Evolutionary conservation across 202 grass and related monocot species (phyloP).

Genomic region (Zizania palustris): DNA sequence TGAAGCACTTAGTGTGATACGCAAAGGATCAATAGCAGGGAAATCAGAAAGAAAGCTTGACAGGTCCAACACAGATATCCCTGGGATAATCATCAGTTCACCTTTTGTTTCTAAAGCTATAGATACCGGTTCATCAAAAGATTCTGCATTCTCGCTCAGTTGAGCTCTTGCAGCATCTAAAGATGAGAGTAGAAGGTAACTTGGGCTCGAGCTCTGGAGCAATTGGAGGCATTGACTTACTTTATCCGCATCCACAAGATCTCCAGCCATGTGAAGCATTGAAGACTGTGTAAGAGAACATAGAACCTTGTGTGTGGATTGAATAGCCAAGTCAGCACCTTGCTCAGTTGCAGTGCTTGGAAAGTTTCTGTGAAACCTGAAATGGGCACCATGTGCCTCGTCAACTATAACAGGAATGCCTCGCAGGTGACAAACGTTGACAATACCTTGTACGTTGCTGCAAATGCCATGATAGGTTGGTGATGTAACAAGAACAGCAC

Average conservation of each 20-base stretch:
- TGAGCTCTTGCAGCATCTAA: slow-evolving; percentile 87
- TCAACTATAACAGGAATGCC: slow-evolving; percentile 81
- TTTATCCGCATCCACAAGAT: slow-evolving; percentile 55
- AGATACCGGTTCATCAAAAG: slow-evolving; percentile 55
- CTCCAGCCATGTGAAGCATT: slow-evolving; percentile 75
- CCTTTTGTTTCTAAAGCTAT: slow-evolving; percentile 52
- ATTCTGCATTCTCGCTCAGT: slow-evolving; percentile 45
- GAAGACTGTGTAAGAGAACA: slow-evolving; percentile 89
- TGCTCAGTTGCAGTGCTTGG: slow-evolving; percentile 75
- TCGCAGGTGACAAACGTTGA: slow-evolving; percentile 51
- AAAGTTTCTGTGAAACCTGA: slow-evolving; percentile 65
- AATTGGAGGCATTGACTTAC: slow-evolving; percentile 65
- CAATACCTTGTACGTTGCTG: slow-evolving; percentile 67
- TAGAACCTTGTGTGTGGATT: slow-evolving; percentile 91
- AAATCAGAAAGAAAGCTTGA: slow-evolving; percentile 63
- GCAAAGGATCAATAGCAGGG: slow-evolving; percentile 69
- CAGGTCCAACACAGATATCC: slow-evolving; percentile 66
- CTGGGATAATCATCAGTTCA: slow-evolving; percentile 51
- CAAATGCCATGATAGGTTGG: slow-evolving; percentile 93
- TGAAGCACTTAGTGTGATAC: slow-evolving; percentile 61
- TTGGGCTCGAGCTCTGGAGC: slow-evolving; percentile 86
- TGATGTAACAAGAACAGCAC: slow-evolving; percentile 74
- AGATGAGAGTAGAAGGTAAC: slow-evolving; percentile 77
- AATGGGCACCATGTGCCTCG: slow-evolving; percentile 83
- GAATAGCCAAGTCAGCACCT: slow-evolving; percentile 73